Evolutionary conservation across 1,139 yeast species (phyloP).

Genomic region (Wickerhamomyces sp.): DNA sequence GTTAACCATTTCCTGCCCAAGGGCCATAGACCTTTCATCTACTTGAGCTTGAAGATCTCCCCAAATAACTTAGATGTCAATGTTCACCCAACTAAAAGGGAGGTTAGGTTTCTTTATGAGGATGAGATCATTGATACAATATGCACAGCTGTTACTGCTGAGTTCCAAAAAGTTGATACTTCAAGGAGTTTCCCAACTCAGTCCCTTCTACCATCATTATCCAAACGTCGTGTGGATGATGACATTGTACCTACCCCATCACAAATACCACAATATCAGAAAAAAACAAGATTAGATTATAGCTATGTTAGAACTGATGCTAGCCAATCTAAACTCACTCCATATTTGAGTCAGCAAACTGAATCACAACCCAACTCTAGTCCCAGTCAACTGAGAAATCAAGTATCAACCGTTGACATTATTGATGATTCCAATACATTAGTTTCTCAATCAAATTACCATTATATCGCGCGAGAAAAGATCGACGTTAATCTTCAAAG

Average conservation of each 20-base stretch:
- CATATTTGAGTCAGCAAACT: slow-evolving; percentile 27
- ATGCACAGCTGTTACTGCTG: slow-evolving; percentile 43
- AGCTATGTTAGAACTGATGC: slow-evolving; percentile 75
- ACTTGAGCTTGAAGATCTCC: slow-evolving; percentile 58
- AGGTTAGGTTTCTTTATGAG: slow-evolving; percentile 81
- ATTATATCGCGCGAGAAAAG: slow-evolving; percentile 21
- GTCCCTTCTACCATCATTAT: slow-evolving; percentile 36
- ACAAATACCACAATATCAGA: slow-evolving; percentile 1
- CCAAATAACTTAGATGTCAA: slow-evolving; percentile 84
- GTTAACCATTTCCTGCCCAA: slow-evolving; percentile 71
- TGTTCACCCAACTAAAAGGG: slow-evolving; percentile 93
- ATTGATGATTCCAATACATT: background rate
- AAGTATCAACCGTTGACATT: background rate
- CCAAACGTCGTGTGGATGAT: slow-evolving; percentile 6
- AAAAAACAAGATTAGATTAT: slow-evolving; percentile 45
- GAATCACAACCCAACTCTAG: background rate
- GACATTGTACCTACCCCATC: slow-evolving; percentile 7
- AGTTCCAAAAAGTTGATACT: slow-evolving; percentile 57
- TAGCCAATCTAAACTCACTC: slow-evolving; percentile 53
- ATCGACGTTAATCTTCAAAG: slow-evolving; percentile 51
- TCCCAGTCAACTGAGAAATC: background rate
- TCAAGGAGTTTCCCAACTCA: slow-evolving; percentile 71
- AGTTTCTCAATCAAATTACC: slow-evolving; percentile 7
- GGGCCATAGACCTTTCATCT: slow-evolving; percentile 76
- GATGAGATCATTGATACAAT: slow-evolving; percentile 76